Percentiles rank a stretch among this genome's conserved stretches.
Conservation (phyloP, 192 early-diverging fungal species). For the Paraglomus occultum region DNA sequence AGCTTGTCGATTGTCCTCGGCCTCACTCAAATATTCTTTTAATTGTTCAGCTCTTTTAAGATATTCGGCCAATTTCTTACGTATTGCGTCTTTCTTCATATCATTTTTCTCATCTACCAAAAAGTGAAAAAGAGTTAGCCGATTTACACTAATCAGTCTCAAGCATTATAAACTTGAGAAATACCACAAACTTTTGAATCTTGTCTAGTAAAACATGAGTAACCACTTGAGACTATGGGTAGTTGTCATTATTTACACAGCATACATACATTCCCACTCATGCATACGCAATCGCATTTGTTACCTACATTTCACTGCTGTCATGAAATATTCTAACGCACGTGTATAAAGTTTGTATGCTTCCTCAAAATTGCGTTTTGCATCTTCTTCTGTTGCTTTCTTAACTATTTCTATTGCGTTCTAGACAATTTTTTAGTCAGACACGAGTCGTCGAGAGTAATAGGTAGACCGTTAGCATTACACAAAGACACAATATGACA, state of each 20-base stretch:
- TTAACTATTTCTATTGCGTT: conserved; percentile 93
- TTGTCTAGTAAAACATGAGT: background rate
- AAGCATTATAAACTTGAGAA: too few species aligned
- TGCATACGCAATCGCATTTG: background rate
- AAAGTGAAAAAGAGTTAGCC: background rate
- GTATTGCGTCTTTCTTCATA: conserved; percentile 74
- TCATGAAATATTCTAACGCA: conserved; percentile 92
- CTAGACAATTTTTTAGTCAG: conserved; percentile 31
- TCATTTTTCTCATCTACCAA: conserved; percentile 92
- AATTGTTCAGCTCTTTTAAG: conserved; percentile 91
- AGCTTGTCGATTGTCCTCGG: conserved; percentile 63
- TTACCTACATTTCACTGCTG: conserved; percentile 87
- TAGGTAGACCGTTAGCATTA: background rate
- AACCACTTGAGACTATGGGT: background rate
- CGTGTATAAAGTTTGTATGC: conserved; percentile 88
- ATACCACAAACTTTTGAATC: background rate
- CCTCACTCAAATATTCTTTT: conserved; percentile 78
- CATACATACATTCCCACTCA: background rate
- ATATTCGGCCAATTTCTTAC: conserved; percentile 91
- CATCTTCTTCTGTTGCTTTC: conserved; percentile 91
- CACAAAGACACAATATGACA: background rate
- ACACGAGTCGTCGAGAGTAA: background rate
- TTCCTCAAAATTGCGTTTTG: conserved; percentile 82
- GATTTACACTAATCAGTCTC: too few species aligned
- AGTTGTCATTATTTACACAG: background rate